Conservation (phyloP, 169 alveolate species). For the Pseudocohnilembus persalinus region DNA sequence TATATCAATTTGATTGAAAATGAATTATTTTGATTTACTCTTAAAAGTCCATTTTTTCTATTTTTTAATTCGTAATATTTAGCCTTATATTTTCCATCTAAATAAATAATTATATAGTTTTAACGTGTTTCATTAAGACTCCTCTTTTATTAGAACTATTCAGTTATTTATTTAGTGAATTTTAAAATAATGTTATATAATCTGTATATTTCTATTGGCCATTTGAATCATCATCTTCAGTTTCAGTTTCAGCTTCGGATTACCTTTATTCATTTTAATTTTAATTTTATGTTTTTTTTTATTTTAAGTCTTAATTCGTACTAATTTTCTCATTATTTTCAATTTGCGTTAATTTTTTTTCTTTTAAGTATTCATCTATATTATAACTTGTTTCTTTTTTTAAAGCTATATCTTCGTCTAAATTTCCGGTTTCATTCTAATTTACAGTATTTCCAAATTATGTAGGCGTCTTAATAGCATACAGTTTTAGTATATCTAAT, state of each 20-base stretch:
- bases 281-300: too few species aligned
- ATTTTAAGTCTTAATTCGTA: neutral
- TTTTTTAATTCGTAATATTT: too few species aligned
- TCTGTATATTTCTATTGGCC: constrained; percentile 17
- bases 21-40: neutral
- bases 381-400: neutral
- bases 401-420: neutral
- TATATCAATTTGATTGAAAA: too few species aligned
- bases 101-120: neutral
- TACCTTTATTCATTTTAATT: neutral
- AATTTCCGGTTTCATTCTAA: neutral
- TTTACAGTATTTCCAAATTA: neutral
- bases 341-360: neutral
- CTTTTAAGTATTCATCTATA: neutral
- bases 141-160: neutral
- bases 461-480: neutral
- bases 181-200: neutral
- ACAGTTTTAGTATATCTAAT: constrained; percentile 1
- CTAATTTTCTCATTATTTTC: neutral
- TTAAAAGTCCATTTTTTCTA: too few species aligned
- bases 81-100: neutral
- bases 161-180: neutral
- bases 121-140: neutral
- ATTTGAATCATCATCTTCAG: neutral
- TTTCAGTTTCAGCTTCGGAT: neutral